Evolutionary conservation across 2,329 filamentous ascomycete species (phyloP), one percentile per base, ranked within the genome.

Genomic region (Bipolaris zeicola): DNA sequence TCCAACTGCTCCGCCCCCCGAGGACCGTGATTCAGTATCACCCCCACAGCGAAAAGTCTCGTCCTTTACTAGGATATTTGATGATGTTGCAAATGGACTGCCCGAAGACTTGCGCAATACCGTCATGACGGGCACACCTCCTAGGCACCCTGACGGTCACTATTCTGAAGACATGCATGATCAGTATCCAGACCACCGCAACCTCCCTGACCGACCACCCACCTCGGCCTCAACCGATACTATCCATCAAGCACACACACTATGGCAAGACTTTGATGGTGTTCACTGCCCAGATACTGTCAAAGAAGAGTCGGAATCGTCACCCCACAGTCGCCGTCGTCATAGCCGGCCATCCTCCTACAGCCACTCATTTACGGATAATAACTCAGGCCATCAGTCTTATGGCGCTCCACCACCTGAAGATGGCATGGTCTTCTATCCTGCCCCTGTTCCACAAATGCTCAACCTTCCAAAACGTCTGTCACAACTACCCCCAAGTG

Each of bases 361-460:
- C n/a, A 55, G 52, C 46, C 48, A 46, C 38, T 73, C 72, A 10
- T 52, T 51, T 6, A 87, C 72, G 82, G 88, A 68, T 33, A 45
- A 64, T 2, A 51, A 67, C 7, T 61, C 66, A 31, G 59, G 69
- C 22, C 54, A 60, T 3, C 63, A 63, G 4, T 58, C 62, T 0
- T 60, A 65, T 24, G 71, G 60, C 11, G 64, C 62, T 5, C 85
- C 86, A 1, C 80, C 83, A 24, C 88, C 88, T 1, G 89, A 87
- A 4, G 87, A 94, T 63, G 82, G 88, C 65, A 96, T 98, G 91
- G 86, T 96, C 8, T 98, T 89, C 77, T 99, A 99, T 74, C 95
- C 95, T 13, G 95, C 95, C 3, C 93, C 92, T 1, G 95, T 99
- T 2, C 95, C 95, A 3, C 88, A 90, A 60, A 93, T 96, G 88